Conservation (phyloP, 192 early-diverging fungal genomes). For the Linnemannia schmuckeri region DNA sequence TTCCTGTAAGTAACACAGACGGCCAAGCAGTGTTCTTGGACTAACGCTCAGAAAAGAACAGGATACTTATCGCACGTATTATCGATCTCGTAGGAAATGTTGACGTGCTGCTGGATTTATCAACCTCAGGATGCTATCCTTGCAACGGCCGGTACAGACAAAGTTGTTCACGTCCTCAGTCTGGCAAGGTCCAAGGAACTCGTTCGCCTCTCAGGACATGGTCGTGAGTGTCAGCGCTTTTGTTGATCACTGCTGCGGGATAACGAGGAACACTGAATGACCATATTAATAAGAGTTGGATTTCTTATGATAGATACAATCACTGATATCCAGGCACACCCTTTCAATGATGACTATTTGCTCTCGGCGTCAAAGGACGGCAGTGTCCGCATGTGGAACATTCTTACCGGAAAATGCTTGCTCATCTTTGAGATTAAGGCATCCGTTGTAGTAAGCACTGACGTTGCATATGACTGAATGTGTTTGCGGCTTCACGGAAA, state of each 20-base stretch:
- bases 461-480: not conserved
- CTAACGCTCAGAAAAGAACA: too few species aligned
- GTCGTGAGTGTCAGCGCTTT: constrained; percentile 53
- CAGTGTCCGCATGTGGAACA: constrained; percentile 85
- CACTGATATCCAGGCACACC: constrained; percentile 80
- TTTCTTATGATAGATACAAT: constrained; percentile 61
- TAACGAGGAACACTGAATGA: not conserved
- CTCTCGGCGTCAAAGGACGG: constrained; percentile 80
- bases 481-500: not conserved
- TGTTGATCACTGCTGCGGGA: too few species aligned
- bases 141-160: constrained; percentile 76
- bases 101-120: constrained; percentile 82
- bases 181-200: constrained; percentile 80
- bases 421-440: constrained; percentile 71
- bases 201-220: constrained; percentile 69
- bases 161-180: constrained; percentile 78
- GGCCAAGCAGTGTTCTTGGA: not conserved
- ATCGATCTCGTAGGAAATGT: constrained; percentile 53
- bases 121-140: constrained; percentile 76
- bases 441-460: constrained; percentile 63
- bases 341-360: constrained; percentile 72
- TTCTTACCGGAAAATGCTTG: constrained; percentile 71
- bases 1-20: constrained; percentile 29
- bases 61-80: too few species aligned
- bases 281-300: not conserved